Evolutionary conservation across 768 basidiomycete genomes (phyloP).

Genomic region (Leccinum uliginosum): DNA sequence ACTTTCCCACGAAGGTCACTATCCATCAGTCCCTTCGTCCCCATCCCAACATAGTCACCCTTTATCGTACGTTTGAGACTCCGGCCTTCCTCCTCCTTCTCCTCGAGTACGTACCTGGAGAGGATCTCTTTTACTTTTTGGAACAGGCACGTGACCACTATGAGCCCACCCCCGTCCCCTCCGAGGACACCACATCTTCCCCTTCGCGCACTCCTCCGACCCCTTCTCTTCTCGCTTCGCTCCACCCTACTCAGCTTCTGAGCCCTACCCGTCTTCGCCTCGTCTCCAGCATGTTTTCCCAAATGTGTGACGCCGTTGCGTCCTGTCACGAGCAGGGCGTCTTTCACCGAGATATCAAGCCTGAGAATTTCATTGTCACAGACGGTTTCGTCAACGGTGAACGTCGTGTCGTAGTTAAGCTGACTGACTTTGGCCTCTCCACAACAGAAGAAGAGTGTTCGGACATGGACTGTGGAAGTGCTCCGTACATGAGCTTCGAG

Average conservation of each 20-base stretch:
- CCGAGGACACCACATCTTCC: conserved; percentile 14
- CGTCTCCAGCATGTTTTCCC: conserved; percentile 95
- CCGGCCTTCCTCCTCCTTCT: conserved; percentile 87
- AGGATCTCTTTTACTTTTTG: conserved; percentile 97
- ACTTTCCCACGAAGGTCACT: conserved; percentile 54
- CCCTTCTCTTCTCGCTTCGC: conserved; percentile 83
- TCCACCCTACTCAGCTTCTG: conserved; percentile 75
- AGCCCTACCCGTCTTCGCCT: conserved; percentile 85
- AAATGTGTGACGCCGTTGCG: conserved; percentile 98
- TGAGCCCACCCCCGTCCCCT: conserved; percentile 41
- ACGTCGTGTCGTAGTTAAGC: conserved; percentile 91
- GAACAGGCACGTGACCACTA: conserved; percentile 92
- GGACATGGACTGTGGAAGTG: conserved; percentile 98
- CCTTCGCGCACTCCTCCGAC: conserved; percentile 82
- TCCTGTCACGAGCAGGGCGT: conserved; percentile 89
- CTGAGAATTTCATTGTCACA: conserved; percentile 96
- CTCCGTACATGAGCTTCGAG: conserved; percentile 99
- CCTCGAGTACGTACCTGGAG: conserved; percentile 93
- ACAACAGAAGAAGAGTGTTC: conserved; percentile 85
- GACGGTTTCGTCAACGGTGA: conserved; percentile 69
- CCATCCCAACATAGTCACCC: conserved; percentile 93
- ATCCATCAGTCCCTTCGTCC: conserved; percentile 90
- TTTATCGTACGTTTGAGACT: conserved; percentile 92
- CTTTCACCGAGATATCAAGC: conserved; percentile 98
- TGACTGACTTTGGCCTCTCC: conserved; percentile 94